These are phyloP conservation scores for Phytopythium montanum DNA, from an alignment of 352 stramenopile species.

Conservation along the genomic window DNA sequence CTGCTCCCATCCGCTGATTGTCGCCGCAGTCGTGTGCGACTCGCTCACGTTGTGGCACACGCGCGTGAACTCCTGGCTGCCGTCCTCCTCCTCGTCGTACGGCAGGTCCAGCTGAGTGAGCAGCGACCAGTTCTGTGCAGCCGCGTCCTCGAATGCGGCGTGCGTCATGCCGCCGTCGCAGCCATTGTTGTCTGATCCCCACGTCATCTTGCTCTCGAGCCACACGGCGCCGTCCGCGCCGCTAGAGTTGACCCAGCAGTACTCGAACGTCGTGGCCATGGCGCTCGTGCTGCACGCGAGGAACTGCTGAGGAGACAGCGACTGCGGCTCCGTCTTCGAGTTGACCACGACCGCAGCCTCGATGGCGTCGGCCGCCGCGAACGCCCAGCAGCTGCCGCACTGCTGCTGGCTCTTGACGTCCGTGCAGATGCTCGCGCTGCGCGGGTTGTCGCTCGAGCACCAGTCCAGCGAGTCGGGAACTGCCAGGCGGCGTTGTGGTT, in stretches of 20 bases:
- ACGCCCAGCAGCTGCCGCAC: conserved; percentile 82
- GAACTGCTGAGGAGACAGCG: conserved; percentile 79
- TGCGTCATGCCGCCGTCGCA: conserved; percentile 79
- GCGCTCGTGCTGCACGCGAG: conserved; percentile 66
- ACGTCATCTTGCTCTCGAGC: conserved; percentile 67
- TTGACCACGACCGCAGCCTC: conserved; percentile 64
- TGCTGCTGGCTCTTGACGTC: conserved; percentile 76
- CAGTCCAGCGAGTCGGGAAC: conserved; percentile 55
- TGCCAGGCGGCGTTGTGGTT: conserved; percentile 8
- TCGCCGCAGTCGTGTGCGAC: conserved; percentile 38
- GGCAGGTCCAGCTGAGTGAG: conserved; percentile 62
- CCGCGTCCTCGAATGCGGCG: conserved; percentile 60
- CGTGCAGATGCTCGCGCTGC: conserved; percentile 62
- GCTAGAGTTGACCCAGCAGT: conserved; percentile 61
- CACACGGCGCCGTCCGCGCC: conserved; percentile 48
- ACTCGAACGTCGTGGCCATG: conserved; percentile 70
- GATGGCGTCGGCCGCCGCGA: conserved; percentile 72
- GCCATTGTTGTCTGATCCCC: conserved; percentile 62
- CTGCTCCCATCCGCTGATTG: conserved; percentile 66
- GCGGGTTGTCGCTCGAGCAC: conserved; percentile 68
- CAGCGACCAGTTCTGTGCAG: conserved; percentile 42
- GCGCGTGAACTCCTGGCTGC: conserved; percentile 12
- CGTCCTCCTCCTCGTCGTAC: conserved; percentile 56
- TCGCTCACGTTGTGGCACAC: conserved; percentile 31
- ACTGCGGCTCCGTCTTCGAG: conserved; percentile 31